Conservation (phyloP, 106 monocot genomes). For the Platanthera zijinensis region DNA sequence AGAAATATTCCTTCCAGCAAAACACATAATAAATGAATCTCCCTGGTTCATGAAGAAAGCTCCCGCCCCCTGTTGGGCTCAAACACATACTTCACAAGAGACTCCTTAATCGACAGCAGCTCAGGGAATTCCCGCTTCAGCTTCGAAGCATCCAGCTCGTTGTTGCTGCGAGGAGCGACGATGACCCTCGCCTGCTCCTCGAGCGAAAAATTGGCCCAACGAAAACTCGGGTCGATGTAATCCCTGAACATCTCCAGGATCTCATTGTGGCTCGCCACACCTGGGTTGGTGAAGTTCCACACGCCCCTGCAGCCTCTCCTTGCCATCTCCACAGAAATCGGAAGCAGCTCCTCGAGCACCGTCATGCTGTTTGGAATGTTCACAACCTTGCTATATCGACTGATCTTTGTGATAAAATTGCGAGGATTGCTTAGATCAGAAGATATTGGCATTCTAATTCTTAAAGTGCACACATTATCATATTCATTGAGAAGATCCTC, state of each 20-base stretch:
- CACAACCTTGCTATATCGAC: conserved; percentile 25
- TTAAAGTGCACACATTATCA: conserved; percentile 24
- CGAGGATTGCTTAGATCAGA: conserved; percentile 26
- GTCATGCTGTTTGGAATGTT: conserved; percentile 36
- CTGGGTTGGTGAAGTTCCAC: conserved; percentile 35
- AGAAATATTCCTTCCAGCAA: background rate
- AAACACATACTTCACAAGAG: conserved; percentile 26
- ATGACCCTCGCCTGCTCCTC: conserved; percentile 30
- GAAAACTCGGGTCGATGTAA: conserved; percentile 18
- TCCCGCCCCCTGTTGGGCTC: conserved; percentile 25
- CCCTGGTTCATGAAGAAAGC: background rate
- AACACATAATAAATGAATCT: background rate
- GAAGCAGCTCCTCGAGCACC: conserved; percentile 26
- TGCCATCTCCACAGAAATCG: conserved; percentile 28
- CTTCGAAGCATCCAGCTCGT: conserved; percentile 27
- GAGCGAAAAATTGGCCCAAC: conserved; percentile 21
- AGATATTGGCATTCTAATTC: conserved; percentile 29
- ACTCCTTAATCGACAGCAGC: conserved; percentile 24
- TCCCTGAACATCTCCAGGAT: conserved; percentile 25
- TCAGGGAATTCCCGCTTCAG: conserved; percentile 26
- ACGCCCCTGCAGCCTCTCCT: conserved; percentile 25
- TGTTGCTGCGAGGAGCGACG: conserved; percentile 27
- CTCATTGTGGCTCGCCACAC: conserved; percentile 28
- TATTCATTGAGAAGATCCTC: conserved; percentile 28
- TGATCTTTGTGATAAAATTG: conserved; percentile 29